Evolutionary conservation across 495 filamentous ascomycete genomes (phyloP).

Genomic region (Penicillium maclennaniae): DNA sequence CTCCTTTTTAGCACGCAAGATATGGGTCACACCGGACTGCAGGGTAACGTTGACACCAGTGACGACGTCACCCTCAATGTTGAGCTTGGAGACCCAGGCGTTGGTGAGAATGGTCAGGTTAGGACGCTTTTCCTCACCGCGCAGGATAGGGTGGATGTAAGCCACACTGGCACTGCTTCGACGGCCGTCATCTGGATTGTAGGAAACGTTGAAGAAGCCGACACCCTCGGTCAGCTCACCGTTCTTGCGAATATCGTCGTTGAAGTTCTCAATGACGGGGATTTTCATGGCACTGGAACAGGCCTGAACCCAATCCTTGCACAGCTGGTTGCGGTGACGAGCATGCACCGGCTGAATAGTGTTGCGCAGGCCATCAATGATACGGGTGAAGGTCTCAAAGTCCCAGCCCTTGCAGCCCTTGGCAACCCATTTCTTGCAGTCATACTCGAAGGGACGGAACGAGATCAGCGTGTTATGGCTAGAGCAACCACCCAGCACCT

Average conservation of each 20-base stretch:
- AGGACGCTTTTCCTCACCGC: conserved; percentile 67
- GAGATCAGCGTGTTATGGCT: conserved; percentile 85
- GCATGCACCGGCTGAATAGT: conserved; percentile 74
- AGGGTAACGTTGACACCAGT: conserved; percentile 64
- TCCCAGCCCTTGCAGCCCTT: conserved; percentile 73
- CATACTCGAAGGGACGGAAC: conserved; percentile 78
- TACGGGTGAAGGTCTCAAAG: conserved; percentile 71
- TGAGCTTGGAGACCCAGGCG: conserved; percentile 73
- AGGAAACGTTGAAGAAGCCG: conserved; percentile 80
- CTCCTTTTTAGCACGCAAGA: conserved; percentile 59
- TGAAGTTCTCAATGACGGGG: conserved; percentile 76
- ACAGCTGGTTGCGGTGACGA: conserved; percentile 75
- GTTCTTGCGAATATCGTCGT: conserved; percentile 64
- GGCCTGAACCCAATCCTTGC: conserved; percentile 75
- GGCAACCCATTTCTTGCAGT: conserved; percentile 67
- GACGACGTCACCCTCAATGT: conserved; percentile 58
- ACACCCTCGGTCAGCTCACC: conserved; percentile 68
- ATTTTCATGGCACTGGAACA: conserved; percentile 70
- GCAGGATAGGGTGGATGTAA: conserved; percentile 81
- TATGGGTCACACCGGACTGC: conserved; percentile 58
- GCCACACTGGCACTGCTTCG: conserved; percentile 78
- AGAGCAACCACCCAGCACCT: conserved; percentile 81
- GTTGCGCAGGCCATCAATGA: conserved; percentile 72
- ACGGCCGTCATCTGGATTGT: conserved; percentile 75
- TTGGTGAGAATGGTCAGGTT: conserved; percentile 79